Evolutionary conservation across 2,329 filamentous ascomycete species (phyloP).

Genomic region (Calcarisporium arbuscula): DNA sequence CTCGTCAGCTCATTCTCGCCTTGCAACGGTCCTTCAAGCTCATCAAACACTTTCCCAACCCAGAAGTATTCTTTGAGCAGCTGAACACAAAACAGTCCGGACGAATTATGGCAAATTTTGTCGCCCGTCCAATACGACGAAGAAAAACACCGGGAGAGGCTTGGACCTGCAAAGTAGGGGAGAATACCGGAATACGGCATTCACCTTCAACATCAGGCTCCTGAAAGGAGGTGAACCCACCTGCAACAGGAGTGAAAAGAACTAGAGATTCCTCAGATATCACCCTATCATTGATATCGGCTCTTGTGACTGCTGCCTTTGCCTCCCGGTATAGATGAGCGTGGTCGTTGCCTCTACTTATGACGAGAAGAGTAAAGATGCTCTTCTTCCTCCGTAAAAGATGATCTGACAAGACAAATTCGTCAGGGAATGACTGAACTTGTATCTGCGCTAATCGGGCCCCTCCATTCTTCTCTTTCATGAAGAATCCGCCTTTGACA

Average conservation of each 20-base stretch:
- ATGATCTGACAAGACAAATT: constrained; percentile 4
- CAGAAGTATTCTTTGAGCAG: neutral
- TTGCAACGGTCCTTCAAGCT: too few relatives aligned
- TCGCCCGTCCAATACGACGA: constrained; percentile 1
- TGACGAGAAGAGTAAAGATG: constrained; percentile 6
- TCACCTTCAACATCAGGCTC: too few relatives aligned
- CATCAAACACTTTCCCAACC: constrained; percentile 6
- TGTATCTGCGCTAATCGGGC: constrained; percentile 8
- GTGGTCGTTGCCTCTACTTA: neutral
- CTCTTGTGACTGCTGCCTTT: neutral
- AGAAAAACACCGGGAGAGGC: constrained; percentile 3
- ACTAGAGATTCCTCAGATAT: constrained; percentile 1
- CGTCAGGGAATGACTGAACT: neutral
- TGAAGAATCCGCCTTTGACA: constrained; percentile 8
- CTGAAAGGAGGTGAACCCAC: too few relatives aligned
- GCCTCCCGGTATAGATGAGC: constrained; percentile 1
- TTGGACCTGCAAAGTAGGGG: too few relatives aligned
- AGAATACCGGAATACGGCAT: too few relatives aligned
- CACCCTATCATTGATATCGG: neutral
- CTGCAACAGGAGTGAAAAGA: neutral
- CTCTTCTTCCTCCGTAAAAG: constrained; percentile 1
- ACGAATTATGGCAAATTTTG: constrained; percentile 6
- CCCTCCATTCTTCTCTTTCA: constrained; percentile 3
- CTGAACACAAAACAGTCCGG: constrained; percentile 8
- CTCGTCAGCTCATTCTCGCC: too few relatives aligned